phyloP scores from a whole-genome alignment of 2,329 filamentous ascomycete species.

The Colletotrichum echinochloae region DNA sequence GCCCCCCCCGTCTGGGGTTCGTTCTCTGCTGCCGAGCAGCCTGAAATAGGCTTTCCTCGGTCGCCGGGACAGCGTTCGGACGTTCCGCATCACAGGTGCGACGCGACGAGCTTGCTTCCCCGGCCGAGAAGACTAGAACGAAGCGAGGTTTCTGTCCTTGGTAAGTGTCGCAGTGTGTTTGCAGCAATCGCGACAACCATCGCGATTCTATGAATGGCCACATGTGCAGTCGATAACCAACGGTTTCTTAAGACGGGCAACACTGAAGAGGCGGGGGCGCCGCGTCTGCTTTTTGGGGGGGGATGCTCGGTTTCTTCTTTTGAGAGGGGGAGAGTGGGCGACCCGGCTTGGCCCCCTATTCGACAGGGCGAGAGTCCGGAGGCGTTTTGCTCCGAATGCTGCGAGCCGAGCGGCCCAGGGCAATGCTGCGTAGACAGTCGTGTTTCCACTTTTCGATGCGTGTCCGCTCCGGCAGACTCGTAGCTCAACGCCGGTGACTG shows the following conservation, averaged over 20 bases:
- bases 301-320: not conserved
- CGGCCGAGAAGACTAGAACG: constrained; percentile 12
- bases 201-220: not conserved
- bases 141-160: not conserved
- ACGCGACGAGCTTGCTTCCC: constrained; percentile 23
- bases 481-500: not conserved
- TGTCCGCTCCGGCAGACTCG: constrained; percentile 7
- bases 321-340: not conserved
- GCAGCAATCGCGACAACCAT: not conserved
- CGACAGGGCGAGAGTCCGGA: constrained; percentile 25
- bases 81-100: constrained; percentile 19
- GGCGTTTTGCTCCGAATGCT: not conserved
- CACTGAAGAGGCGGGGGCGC: constrained; percentile 1
- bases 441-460: constrained; percentile 23
- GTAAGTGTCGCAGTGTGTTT: not conserved
- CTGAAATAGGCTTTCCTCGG: constrained; percentile 33
- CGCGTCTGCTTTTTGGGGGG: not conserved
- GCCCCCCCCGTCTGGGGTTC: constrained; percentile 7
- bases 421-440: not conserved
- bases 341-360: constrained; percentile 25
- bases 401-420: constrained; percentile 23
- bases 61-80: constrained; percentile 32
- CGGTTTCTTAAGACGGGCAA: not conserved
- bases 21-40: constrained; percentile 17
- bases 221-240: not conserved